These are phyloP conservation scores for Myriosclerotinia curreyana DNA, from an alignment of 2,329 filamentous ascomycete genomes.

Conservation along the genomic window DNA sequence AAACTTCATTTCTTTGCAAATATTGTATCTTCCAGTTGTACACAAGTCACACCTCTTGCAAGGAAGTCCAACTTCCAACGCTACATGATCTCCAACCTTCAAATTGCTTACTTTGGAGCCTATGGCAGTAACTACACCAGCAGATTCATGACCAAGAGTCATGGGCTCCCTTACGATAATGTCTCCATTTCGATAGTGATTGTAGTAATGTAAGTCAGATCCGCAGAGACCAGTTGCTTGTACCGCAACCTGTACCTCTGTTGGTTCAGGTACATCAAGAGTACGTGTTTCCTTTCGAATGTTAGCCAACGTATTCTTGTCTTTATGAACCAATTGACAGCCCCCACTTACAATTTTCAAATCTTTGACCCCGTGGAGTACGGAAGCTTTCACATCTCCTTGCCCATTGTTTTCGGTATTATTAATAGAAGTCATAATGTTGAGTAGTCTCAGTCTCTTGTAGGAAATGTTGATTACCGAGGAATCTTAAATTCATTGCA, in stretches of 20 bases:
- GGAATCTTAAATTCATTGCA: neutral
- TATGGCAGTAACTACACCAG: constrained; percentile 76
- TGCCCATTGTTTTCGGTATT: constrained; percentile 20
- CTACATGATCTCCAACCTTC: constrained; percentile 83
- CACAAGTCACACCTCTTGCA: constrained; percentile 88
- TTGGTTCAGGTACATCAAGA: constrained; percentile 31
- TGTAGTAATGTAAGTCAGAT: constrained; percentile 97
- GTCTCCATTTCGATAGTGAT: constrained; percentile 88
- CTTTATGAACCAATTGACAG: neutral
- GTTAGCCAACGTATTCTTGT: neutral
- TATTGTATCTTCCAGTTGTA: constrained; percentile 88
- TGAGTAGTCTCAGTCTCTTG: neutral
- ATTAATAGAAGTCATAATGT: constrained; percentile 11
- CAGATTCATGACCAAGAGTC: constrained; percentile 91
- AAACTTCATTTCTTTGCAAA: constrained; percentile 62
- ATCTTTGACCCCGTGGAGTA: constrained; percentile 39
- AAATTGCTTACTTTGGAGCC: constrained; percentile 75
- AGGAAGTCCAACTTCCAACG: constrained; percentile 90
- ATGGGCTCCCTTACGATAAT: constrained; percentile 89
- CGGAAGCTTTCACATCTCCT: constrained; percentile 35
- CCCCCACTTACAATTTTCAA: constrained; percentile 35
- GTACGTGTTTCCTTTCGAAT: constrained; percentile 35
- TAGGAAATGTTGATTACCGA: neutral
- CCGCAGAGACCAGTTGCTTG: constrained; percentile 96
- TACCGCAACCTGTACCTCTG: constrained; percentile 80